Evolutionary conservation across 306 rosid species (phyloP).

Genomic region (Sindora glabra): DNA sequence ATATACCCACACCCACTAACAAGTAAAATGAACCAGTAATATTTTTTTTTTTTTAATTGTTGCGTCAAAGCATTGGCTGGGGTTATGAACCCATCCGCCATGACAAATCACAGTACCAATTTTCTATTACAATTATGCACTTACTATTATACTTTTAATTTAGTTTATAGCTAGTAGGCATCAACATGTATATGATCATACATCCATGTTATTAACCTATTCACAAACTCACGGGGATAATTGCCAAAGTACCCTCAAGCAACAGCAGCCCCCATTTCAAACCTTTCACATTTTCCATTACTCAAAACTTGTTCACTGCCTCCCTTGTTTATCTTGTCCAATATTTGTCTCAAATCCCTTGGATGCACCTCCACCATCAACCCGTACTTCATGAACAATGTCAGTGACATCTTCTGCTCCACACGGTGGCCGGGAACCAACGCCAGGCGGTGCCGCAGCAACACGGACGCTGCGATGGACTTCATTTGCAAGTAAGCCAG

Average conservation of each 20-base stretch:
- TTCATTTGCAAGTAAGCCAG: slow-evolving; percentile 90
- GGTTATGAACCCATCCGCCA: too few relatives aligned
- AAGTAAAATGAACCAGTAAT: too few relatives aligned
- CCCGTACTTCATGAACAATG: slow-evolving; percentile 91
- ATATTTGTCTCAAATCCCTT: slow-evolving; percentile 42
- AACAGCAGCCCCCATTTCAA: not conserved
- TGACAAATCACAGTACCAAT: too few relatives aligned
- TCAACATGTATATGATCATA: too few relatives aligned
- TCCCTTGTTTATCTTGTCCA: slow-evolving; percentile 29
- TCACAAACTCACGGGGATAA: not conserved
- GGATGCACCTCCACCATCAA: slow-evolving; percentile 56
- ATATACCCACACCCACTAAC: too few relatives aligned
- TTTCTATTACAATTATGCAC: too few relatives aligned
- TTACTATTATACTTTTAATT: too few relatives aligned
- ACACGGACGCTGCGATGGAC: slow-evolving; percentile 68
- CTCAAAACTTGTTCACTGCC: not conserved
- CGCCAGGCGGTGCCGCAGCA: slow-evolving; percentile 58
- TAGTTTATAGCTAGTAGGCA: not conserved
- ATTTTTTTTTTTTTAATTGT: too few relatives aligned
- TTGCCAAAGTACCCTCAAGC: not conserved
- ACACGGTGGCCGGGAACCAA: slow-evolving; percentile 58
- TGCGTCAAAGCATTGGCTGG: too few relatives aligned
- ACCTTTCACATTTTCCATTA: not conserved
- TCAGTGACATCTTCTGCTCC: slow-evolving; percentile 91
- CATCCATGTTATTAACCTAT: too few relatives aligned